phyloP scores from a whole-genome alignment of 2,329 filamentous ascomycete genomes.

The Aspergillus transmontanensis region DNA sequence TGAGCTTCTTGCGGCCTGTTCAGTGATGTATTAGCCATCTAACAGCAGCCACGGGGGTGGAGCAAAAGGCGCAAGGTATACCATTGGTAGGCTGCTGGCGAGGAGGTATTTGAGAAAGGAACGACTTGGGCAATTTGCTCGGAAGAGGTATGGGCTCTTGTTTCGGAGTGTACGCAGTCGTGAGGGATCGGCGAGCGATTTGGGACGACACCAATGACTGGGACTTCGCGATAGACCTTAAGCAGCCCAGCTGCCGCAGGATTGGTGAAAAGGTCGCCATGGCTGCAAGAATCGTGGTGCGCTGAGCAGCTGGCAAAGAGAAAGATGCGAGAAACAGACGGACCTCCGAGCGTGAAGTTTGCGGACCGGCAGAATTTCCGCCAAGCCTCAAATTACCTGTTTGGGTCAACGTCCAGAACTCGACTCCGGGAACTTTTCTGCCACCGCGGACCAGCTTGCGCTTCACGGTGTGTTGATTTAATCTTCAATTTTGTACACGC shows the following conservation, averaged over 20 bases:
- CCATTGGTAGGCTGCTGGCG: constrained; percentile 41
- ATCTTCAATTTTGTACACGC: neutral
- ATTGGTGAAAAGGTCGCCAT: constrained; percentile 63
- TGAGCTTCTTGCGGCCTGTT: constrained; percentile 52
- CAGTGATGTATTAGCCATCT: constrained; percentile 6
- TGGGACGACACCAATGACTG: constrained; percentile 59
- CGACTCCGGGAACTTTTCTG: constrained; percentile 32
- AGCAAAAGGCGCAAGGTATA: constrained; percentile 22
- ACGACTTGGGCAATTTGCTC: constrained; percentile 43
- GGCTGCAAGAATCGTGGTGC: constrained; percentile 41
- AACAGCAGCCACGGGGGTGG: neutral
- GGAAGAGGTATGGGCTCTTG: constrained; percentile 45
- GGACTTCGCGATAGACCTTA: constrained; percentile 61
- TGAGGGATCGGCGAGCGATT: constrained; percentile 51
- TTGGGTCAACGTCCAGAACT: constrained; percentile 21
- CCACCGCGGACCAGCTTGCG: constrained; percentile 18
- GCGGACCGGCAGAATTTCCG: constrained; percentile 42
- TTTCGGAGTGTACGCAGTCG: constrained; percentile 50
- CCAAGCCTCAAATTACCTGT: constrained; percentile 34
- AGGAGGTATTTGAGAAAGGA: constrained; percentile 45
- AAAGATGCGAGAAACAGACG: constrained; percentile 15
- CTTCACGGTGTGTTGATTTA: constrained; percentile 13
- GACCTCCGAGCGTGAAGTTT: constrained; percentile 32
- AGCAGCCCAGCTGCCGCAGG: constrained; percentile 69
- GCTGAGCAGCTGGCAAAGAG: constrained; percentile 16